Evolutionary conservation across 2,329 filamentous ascomycete species (phyloP).

Genomic region (Cladophialophora bantiana): DNA sequence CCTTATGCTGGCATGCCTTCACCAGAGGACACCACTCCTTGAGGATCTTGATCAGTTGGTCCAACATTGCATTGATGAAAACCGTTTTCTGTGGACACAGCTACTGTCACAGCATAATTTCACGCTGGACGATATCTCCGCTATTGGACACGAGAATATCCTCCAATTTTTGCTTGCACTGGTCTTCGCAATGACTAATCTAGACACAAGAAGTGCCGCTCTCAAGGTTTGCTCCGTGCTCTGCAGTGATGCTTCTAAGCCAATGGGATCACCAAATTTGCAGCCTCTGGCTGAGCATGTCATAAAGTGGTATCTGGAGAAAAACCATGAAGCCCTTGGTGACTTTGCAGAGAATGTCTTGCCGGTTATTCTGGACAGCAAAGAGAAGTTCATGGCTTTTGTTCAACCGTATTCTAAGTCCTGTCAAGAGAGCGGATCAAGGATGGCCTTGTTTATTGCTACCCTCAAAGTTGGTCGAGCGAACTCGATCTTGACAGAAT

Average conservation of each 20-base stretch:
- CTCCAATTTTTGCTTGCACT: constrained; percentile 32
- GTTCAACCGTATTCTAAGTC: constrained; percentile 18
- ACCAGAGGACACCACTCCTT: constrained; percentile 30
- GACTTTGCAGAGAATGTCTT: constrained; percentile 39
- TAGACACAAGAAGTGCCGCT: constrained; percentile 38
- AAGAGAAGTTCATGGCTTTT: constrained; percentile 32
- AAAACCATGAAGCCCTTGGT: constrained; percentile 31
- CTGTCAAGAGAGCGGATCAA: constrained; percentile 16
- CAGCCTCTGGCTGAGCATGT: constrained; percentile 21
- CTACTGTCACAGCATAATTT: constrained; percentile 27
- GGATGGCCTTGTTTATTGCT: constrained; percentile 33
- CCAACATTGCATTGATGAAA: constrained; percentile 13
- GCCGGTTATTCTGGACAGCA: constrained; percentile 33
- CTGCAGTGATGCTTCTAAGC: constrained; percentile 19
- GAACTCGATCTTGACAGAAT: constrained; percentile 27
- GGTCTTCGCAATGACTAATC: constrained; percentile 36
- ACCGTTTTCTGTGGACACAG: constrained; percentile 24
- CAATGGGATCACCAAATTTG: neutral
- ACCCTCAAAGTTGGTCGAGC: constrained; percentile 35
- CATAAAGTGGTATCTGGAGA: constrained; percentile 34
- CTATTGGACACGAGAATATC: constrained; percentile 21
- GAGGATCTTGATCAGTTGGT: constrained; percentile 25
- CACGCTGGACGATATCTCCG: constrained; percentile 14
- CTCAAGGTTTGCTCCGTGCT: constrained; percentile 38
- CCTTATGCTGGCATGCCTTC: constrained; percentile 35